Percentiles rank a stretch among this genome's conserved stretches.
phyloP scores from a whole-genome alignment of 768 basidiomycete species.

The Xerocomus brunneocitrinus region DNA sequence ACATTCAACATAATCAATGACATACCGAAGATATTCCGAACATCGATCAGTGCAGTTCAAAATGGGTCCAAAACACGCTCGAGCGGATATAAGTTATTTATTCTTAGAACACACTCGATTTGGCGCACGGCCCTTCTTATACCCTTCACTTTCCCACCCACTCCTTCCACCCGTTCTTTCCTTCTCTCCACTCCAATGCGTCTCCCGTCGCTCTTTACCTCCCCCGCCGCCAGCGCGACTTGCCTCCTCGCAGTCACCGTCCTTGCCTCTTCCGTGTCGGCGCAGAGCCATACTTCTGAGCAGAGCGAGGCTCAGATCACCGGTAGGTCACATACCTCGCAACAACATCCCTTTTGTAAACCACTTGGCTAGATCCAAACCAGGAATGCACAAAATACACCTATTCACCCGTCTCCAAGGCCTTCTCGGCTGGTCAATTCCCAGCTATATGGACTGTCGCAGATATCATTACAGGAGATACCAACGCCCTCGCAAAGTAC shows the following conservation, averaged over 20 bases:
- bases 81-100: neutral
- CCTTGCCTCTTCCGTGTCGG: neutral
- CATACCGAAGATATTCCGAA: no score
- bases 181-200: neutral
- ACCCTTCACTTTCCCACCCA: neutral
- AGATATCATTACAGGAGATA: constrained; percentile 39
- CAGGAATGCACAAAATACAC: constrained; percentile 43
- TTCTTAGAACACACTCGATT: neutral
- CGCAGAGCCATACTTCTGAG: neutral
- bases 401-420: constrained; percentile 34
- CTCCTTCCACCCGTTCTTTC: neutral
- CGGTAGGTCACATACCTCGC: constrained; percentile 22
- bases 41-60: no score
- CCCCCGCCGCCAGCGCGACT: neutral
- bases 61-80: no score
- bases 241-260: neutral
- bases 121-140: constrained; percentile 4
- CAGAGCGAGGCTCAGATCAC: constrained; percentile 35
- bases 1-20: no score
- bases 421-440: constrained; percentile 33
- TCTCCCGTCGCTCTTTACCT: constrained; percentile 1
- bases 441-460: constrained; percentile 45
- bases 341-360: neutral
- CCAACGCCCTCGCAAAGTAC: constrained; percentile 42
- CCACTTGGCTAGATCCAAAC: constrained; percentile 26